phyloP scores from a whole-genome alignment of 805 yeast species.

The Phaffomyces thermotolerans region DNA sequence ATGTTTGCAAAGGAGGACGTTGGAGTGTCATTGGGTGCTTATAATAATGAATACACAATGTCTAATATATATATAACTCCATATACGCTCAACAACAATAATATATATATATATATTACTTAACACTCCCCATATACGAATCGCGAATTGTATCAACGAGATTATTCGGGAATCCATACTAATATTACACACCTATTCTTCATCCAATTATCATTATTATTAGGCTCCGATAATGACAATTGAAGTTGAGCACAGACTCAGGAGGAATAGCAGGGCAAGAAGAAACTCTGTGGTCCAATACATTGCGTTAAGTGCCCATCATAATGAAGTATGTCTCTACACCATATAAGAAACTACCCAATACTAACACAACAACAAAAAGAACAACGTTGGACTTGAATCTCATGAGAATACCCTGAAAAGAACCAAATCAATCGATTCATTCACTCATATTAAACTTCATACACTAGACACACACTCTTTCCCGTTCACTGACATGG shows the following conservation, averaged over 20 bases:
- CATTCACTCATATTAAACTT: not conserved
- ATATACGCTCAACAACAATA: too few relatives aligned
- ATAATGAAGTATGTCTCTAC: conserved; percentile 26
- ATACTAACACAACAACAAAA: too few relatives aligned
- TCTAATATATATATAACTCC: too few relatives aligned
- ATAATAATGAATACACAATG: too few relatives aligned
- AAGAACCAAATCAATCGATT: conserved; percentile 13
- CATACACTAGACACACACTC: not conserved
- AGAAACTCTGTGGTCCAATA: conserved; percentile 56
- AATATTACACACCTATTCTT: not conserved
- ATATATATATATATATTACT: too few relatives aligned
- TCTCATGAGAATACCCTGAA: not conserved
- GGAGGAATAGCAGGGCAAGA: conserved; percentile 33
- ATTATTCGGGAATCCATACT: too few relatives aligned
- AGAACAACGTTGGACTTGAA: conserved; percentile 6
- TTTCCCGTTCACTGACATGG: conserved; percentile 26
- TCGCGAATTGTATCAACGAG: too few relatives aligned
- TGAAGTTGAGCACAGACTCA: conserved; percentile 8
- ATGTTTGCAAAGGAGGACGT: too few relatives aligned
- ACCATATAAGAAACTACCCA: too few relatives aligned
- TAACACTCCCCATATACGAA: too few relatives aligned
- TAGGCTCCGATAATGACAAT: conserved; percentile 17
- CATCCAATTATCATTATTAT: too few relatives aligned
- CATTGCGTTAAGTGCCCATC: conserved; percentile 50
- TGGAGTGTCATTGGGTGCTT: too few relatives aligned